Percentiles rank a stretch among this genome's conserved stretches.
Conservation (phyloP, 2,329 filamentous ascomycete genomes). For the Curvularia sp. region DNA sequence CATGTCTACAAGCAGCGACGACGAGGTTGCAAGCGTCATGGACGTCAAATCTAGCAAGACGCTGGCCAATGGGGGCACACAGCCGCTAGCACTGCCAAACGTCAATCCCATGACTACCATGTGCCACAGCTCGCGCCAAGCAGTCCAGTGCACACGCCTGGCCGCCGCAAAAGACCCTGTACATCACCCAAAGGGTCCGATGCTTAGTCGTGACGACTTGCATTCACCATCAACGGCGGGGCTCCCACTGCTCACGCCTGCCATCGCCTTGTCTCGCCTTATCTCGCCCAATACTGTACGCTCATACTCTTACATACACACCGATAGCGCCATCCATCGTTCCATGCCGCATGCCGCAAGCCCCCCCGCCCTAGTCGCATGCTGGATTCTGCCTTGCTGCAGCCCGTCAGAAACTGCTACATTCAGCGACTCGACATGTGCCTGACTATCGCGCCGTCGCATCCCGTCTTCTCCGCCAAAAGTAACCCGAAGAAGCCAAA, state of each 20-base stretch:
- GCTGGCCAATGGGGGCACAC: slow-evolving; percentile 24
- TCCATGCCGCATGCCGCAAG: not conserved
- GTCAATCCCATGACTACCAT: slow-evolving; percentile 25
- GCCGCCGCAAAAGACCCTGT: slow-evolving; percentile 19
- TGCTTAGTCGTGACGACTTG: slow-evolving; percentile 24
- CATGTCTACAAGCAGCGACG: slow-evolving; percentile 16
- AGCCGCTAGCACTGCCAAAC: slow-evolving; percentile 18
- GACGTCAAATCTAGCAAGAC: slow-evolving; percentile 23
- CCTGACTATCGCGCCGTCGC: slow-evolving; percentile 13
- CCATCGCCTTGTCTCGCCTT: not conserved
- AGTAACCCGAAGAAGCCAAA: slow-evolving; percentile 16
- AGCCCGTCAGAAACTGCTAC: not conserved
- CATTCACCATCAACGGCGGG: slow-evolving; percentile 8
- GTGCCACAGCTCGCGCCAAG: slow-evolving; percentile 18
- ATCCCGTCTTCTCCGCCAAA: slow-evolving; percentile 19
- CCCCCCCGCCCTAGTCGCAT: too few species aligned
- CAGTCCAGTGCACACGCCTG: slow-evolving; percentile 6
- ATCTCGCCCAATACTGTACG: too few species aligned
- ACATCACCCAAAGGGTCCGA: slow-evolving; percentile 20
- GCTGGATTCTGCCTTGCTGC: not conserved
- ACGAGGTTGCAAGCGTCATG: slow-evolving; percentile 40
- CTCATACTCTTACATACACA: not conserved
- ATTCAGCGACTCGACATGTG: not conserved
- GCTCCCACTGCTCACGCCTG: slow-evolving; percentile 1
- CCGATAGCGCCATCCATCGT: not conserved